Conservation (phyloP, 148 eudicot species). For the Cornus florida region DNA sequence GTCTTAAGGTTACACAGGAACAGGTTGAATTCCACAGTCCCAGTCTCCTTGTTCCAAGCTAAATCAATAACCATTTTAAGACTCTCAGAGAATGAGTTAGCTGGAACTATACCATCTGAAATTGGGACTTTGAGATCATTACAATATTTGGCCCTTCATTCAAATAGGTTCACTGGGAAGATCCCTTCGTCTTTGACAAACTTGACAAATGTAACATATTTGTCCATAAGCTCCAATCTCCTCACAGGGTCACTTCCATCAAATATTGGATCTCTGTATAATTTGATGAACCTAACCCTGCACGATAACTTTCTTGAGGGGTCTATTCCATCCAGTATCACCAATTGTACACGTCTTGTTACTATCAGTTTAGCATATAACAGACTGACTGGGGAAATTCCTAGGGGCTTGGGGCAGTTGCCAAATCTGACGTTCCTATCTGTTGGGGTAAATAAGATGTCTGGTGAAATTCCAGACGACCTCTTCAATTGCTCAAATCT, state of each 20-base stretch:
- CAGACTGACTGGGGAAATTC: conserved; percentile 56
- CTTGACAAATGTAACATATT: conserved; percentile 54
- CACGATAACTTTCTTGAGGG: conserved; percentile 54
- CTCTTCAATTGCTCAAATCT: conserved; percentile 67
- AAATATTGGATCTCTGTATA: conserved; percentile 62
- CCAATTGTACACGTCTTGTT: conserved; percentile 64
- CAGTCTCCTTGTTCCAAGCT: conserved; percentile 47
- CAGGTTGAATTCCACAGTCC: conserved; percentile 57
- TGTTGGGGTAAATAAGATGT: conserved; percentile 48
- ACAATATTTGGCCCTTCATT: conserved; percentile 59
- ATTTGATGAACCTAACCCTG: conserved; percentile 53
- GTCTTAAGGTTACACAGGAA: conserved; percentile 48
- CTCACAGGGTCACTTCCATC: conserved; percentile 70
- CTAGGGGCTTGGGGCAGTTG: conserved; percentile 54
- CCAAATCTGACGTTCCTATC: conserved; percentile 54
- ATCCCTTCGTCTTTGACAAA: conserved; percentile 64
- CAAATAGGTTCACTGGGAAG: conserved; percentile 58
- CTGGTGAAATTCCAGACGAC: conserved; percentile 72
- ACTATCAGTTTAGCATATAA: conserved; percentile 35
- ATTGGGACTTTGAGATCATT: conserved; percentile 55
- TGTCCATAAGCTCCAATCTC: conserved; percentile 58
- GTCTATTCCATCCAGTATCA: conserved; percentile 59
- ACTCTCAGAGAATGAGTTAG: conserved; percentile 59
- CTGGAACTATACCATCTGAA: conserved; percentile 54
- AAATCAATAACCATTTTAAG: conserved; percentile 53